Evolutionary conservation across 345 rosid species (phyloP).

Genomic region (Cardamine occulta): DNA sequence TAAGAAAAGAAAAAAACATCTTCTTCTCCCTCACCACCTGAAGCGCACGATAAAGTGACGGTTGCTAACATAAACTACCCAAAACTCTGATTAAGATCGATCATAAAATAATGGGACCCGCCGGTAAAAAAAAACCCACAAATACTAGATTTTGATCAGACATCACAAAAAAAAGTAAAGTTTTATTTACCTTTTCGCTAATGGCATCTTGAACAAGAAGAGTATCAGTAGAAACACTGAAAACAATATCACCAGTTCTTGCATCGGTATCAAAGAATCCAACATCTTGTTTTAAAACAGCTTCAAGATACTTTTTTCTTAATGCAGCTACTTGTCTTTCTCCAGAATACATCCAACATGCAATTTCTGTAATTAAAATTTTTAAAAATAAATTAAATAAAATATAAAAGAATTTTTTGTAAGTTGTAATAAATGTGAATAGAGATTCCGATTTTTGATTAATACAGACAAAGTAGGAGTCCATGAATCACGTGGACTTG

Average conservation of each 20-base stretch:
- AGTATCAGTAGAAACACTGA: slow-evolving; percentile 97
- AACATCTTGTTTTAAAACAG: slow-evolving; percentile 95
- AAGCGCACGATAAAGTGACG: slow-evolving; percentile 32
- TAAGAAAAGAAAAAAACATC: neutral
- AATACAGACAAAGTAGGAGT: slow-evolving; percentile 47
- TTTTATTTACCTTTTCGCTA: slow-evolving; percentile 77
- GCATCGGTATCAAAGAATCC: slow-evolving; percentile 99
- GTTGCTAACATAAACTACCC: slow-evolving; percentile 35
- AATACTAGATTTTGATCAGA: slow-evolving; percentile 29
- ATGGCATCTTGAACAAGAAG: slow-evolving; percentile 99
- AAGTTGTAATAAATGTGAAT: slow-evolving; percentile 36
- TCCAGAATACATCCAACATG: slow-evolving; percentile 99
- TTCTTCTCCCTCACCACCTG: neutral
- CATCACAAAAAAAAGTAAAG: neutral
- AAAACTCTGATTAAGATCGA: slow-evolving; percentile 28
- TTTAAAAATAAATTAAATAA: neutral
- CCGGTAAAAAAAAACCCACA: slow-evolving; percentile 34
- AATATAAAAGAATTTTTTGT: neutral
- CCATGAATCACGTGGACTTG: slow-evolving; percentile 63
- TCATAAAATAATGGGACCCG: slow-evolving; percentile 53
- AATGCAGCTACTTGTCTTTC: slow-evolving; percentile 92
- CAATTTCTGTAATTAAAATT: slow-evolving; percentile 65
- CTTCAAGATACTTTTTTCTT: slow-evolving; percentile 93
- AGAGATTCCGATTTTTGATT: slow-evolving; percentile 38
- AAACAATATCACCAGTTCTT: slow-evolving; percentile 96